Evolutionary conservation across 257 asterid genomes (phyloP).

Genomic region (Leonotis leonurus): DNA sequence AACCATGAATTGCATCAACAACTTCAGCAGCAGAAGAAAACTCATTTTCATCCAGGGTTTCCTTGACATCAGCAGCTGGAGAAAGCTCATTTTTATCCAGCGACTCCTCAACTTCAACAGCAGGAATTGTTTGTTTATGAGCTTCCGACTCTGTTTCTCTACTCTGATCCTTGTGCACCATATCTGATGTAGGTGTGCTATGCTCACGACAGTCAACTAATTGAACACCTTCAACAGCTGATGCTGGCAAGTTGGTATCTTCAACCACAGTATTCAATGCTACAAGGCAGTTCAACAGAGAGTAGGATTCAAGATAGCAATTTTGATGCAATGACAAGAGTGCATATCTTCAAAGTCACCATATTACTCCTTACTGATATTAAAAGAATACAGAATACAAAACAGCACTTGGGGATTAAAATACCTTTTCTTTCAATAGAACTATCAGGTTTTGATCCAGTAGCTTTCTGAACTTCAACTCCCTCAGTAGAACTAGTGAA

Average conservation of each 20-base stretch:
- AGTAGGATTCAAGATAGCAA: conserved; percentile 14
- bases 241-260: conserved; percentile 24
- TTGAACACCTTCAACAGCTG: conserved; percentile 22
- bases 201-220: conserved; percentile 16
- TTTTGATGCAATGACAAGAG: not conserved
- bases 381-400: not conserved
- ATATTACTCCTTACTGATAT: not conserved
- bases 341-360: conserved; percentile 1
- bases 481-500: conserved; percentile 22
- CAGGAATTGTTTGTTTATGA: conserved; percentile 14
- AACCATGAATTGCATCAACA: conserved; percentile 15
- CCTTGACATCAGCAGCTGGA: conserved; percentile 18
- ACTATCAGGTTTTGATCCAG: conserved; percentile 28
- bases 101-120: conserved; percentile 11
- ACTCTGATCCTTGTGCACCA: conserved; percentile 20
- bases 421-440: conserved; percentile 32
- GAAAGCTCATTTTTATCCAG: conserved; percentile 17
- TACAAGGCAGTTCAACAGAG: conserved; percentile 28
- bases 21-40: conserved; percentile 19
- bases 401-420: not conserved
- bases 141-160: conserved; percentile 23
- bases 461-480: conserved; percentile 23
- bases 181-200: conserved; percentile 19
- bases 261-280: conserved; percentile 39
- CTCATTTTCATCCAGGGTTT: conserved; percentile 14